Conservation (phyloP, 768 basidiomycete genomes). For the Lactifluus piperatus region DNA sequence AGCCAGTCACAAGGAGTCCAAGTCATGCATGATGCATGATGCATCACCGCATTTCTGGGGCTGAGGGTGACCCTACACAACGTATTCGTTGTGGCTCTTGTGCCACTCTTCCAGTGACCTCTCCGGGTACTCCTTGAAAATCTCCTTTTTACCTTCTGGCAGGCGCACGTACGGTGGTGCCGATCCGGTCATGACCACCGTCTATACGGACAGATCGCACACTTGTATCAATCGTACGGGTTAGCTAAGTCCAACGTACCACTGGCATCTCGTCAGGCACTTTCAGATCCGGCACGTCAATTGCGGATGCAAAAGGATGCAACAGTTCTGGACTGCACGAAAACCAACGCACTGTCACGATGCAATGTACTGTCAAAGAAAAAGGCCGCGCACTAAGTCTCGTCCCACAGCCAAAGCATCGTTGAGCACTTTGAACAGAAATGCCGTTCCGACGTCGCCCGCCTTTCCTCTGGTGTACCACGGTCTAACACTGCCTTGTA, state of each 20-base stretch:
- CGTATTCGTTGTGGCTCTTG: constrained; percentile 39
- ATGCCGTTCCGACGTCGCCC: constrained; percentile 47
- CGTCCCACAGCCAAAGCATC: constrained; percentile 61
- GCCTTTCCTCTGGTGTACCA: constrained; percentile 39
- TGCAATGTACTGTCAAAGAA: background rate
- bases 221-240: background rate
- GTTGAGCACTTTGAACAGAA: constrained; percentile 57
- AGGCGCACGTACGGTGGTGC: constrained; percentile 54
- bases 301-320: constrained; percentile 61
- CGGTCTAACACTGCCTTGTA: constrained; percentile 57
- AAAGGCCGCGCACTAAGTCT: constrained; percentile 36
- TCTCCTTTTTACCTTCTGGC: constrained; percentile 47
- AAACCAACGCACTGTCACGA: background rate
- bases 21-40: background rate
- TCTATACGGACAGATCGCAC: background rate
- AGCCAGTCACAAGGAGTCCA: background rate
- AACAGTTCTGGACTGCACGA: constrained; percentile 47
- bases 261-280: constrained; percentile 40
- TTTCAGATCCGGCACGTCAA: constrained; percentile 51
- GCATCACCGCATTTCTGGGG: background rate
- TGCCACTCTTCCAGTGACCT: constrained; percentile 54
- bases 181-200: constrained; percentile 26
- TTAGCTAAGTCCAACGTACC: too few relatives aligned
- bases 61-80: constrained; percentile 13
- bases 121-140: constrained; percentile 36